Percentiles rank a stretch among this genome's conserved stretches.
These are phyloP conservation scores for Trichoderma guizhouense DNA, from an alignment of 2,329 filamentous ascomycete genomes.

Conservation along the genomic window DNA sequence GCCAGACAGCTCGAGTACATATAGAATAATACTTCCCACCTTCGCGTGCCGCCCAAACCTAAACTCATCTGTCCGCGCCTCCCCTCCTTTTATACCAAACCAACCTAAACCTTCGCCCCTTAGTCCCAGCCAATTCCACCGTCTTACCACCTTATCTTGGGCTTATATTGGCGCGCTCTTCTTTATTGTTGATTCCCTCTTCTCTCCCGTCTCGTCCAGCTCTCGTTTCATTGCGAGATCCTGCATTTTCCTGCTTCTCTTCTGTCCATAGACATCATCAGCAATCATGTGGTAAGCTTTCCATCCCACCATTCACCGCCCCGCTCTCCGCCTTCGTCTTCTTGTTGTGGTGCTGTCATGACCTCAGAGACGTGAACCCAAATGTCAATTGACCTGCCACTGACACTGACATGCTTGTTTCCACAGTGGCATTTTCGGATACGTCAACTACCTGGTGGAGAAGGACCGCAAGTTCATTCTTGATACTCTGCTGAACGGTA, in stretches of 20 bases:
- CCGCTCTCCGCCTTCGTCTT: neutral
- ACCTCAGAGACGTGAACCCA: neutral
- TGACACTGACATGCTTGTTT: constrained; percentile 26
- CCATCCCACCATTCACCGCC: constrained; percentile 20
- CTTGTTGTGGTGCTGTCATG: neutral
- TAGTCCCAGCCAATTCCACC: constrained; percentile 11
- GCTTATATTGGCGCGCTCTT: neutral
- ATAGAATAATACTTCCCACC: constrained; percentile 11
- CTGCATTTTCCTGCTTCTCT: neutral
- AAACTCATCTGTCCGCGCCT: constrained; percentile 19
- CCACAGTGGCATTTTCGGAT: constrained; percentile 87
- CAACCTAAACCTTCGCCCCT: neutral
- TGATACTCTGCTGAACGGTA: constrained; percentile 93
- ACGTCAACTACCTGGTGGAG: constrained; percentile 99
- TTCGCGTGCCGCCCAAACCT: neutral
- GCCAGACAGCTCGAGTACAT: neutral
- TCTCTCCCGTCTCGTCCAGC: neutral
- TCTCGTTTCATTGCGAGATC: neutral
- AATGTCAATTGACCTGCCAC: constrained; percentile 20
- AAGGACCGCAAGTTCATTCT: constrained; percentile 97
- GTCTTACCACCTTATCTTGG: neutral
- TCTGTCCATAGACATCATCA: neutral
- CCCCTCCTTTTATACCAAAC: constrained; percentile 19
- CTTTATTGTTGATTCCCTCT: neutral
- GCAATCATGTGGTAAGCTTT: constrained; percentile 27